Conservation (phyloP, 2,329 filamentous ascomycete genomes). For the Helminthosporium solani region DNA sequence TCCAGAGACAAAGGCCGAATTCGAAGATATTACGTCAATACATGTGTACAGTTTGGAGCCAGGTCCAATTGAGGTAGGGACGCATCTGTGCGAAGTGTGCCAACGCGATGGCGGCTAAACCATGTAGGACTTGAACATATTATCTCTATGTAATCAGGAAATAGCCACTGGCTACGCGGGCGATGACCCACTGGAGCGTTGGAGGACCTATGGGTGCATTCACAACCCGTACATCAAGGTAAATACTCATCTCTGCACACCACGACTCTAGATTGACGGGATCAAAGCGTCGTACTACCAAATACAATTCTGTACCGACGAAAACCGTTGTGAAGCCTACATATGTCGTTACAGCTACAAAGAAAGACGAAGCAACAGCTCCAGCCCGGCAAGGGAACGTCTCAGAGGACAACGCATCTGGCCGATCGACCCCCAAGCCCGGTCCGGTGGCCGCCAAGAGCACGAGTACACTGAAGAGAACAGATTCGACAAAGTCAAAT, state of each 20-base stretch:
- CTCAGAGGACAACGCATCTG: constrained; percentile 39
- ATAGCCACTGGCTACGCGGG: constrained; percentile 56
- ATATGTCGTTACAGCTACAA: constrained; percentile 10
- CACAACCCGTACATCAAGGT: constrained; percentile 68
- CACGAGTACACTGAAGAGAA: constrained; percentile 26
- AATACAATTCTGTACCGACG: constrained; percentile 35
- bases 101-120: constrained; percentile 45
- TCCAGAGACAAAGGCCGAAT: constrained; percentile 67
- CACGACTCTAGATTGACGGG: constrained; percentile 13
- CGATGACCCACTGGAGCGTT: constrained; percentile 61
- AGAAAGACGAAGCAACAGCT: constrained; percentile 21
- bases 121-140: constrained; percentile 62
- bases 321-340: constrained; percentile 22
- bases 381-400: constrained; percentile 22
- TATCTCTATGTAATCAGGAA: constrained; percentile 69
- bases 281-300: constrained; percentile 48
- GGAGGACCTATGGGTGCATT: constrained; percentile 71
- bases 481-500: constrained; percentile 41
- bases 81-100: not conserved
- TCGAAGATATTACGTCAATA: constrained; percentile 72
- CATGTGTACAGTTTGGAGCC: constrained; percentile 86
- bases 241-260: constrained; percentile 3
- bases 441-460: constrained; percentile 14
- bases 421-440: constrained; percentile 36
- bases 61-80: constrained; percentile 63